Evolutionary conservation across 1,139 yeast genomes (phyloP).

Genomic region (Yamadazyma diddensiae): DNA sequence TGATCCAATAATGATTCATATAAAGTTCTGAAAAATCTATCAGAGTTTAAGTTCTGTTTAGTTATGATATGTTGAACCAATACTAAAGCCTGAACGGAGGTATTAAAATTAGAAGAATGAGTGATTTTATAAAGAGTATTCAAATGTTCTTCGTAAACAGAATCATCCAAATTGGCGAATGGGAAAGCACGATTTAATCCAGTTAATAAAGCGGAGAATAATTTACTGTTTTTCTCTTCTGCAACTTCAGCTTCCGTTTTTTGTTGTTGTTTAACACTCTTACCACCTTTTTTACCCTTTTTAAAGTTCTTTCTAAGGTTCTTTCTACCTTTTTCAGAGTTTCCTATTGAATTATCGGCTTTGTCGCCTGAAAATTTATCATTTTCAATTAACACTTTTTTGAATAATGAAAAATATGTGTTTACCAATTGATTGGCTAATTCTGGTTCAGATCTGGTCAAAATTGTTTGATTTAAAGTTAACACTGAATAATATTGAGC

Average conservation of each 20-base stretch:
- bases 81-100: constrained; percentile 88
- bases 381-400: constrained; percentile 70
- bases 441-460: constrained; percentile 70
- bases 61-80: constrained; percentile 74
- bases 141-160: constrained; percentile 72
- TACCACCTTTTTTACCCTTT: constrained; percentile 74
- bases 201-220: constrained; percentile 87
- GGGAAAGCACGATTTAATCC: constrained; percentile 98
- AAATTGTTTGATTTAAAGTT: constrained; percentile 89
- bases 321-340: constrained; percentile 48
- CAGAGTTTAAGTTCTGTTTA: constrained; percentile 55
- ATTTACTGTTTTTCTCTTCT: constrained; percentile 81
- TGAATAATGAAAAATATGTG: constrained; percentile 84
- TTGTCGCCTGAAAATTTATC: constrained; percentile 41
- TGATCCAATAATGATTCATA: constrained; percentile 89
- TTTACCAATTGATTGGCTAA: constrained; percentile 80
- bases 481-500: constrained; percentile 84
- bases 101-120: constrained; percentile 90
- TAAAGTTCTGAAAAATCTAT: constrained; percentile 82
- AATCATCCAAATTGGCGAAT: constrained; percentile 73
- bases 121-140: constrained; percentile 86
- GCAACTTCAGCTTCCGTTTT: constrained; percentile 69
- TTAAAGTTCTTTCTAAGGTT: constrained; percentile 51
- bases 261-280: constrained; percentile 60
- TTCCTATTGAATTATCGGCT: constrained; percentile 39